Evolutionary conservation across 1,139 yeast species (phyloP).

Genomic region (Casaregolazyma lundiana): DNA sequence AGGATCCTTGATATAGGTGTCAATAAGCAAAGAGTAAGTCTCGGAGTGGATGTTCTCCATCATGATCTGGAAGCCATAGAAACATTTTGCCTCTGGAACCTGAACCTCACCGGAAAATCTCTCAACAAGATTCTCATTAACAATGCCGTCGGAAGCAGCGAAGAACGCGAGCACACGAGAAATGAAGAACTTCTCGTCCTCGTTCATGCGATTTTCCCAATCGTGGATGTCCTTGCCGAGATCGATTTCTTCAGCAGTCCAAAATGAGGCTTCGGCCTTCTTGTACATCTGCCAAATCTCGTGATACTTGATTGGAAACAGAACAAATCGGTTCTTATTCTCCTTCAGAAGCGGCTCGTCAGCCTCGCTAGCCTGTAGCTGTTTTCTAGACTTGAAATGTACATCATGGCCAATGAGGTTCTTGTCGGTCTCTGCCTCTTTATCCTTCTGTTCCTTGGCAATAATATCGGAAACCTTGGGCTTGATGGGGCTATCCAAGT

Average conservation of each 20-base stretch:
- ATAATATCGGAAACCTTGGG: constrained; percentile 14
- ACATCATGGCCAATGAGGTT: constrained; percentile 16
- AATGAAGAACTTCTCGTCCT: constrained; percentile 85
- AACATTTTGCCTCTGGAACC: constrained; percentile 96
- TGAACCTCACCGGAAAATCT: constrained; percentile 97
- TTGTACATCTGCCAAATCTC: constrained; percentile 99
- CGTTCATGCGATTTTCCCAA: constrained; percentile 81
- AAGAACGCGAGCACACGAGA: constrained; percentile 95
- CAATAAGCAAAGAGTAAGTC: constrained; percentile 90
- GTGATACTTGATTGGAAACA: constrained; percentile 95
- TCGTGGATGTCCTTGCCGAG: constrained; percentile 84
- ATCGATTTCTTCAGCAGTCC: constrained; percentile 99
- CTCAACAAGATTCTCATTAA: constrained; percentile 94
- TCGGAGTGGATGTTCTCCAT: constrained; percentile 99
- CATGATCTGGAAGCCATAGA: constrained; percentile 99
- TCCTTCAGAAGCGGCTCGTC: constrained; percentile 87
- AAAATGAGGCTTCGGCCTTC: constrained; percentile 98
- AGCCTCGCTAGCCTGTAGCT: constrained; percentile 68
- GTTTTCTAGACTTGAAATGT: constrained; percentile 25
- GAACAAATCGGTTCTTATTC: constrained; percentile 84
- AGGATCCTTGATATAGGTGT: constrained; percentile 92
- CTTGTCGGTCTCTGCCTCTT: constrained; percentile 16
- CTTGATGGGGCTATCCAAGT: constrained; percentile 25
- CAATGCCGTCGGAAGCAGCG: constrained; percentile 97
- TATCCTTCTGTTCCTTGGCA: constrained; percentile 18